Percentiles rank a stretch among this genome's conserved stretches.
Evolutionary conservation across 2,329 filamentous ascomycete genomes (phyloP).

Genomic region (Aspergillus cejpii): DNA sequence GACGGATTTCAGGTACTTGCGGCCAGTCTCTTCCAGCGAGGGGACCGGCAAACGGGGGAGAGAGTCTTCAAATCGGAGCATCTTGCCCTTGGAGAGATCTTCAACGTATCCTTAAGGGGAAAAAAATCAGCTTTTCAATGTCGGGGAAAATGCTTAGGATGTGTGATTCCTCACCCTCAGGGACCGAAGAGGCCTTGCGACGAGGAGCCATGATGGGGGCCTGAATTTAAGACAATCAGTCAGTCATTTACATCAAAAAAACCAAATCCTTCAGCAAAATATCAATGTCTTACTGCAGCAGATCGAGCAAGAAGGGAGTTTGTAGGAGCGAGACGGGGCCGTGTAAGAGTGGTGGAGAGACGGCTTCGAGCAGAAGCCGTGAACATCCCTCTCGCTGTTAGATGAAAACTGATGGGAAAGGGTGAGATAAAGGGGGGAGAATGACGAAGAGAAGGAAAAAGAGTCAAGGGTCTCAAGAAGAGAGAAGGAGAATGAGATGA

Average conservation of each 20-base stretch:
- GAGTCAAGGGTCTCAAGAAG: slow-evolving; percentile 2
- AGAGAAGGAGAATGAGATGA: slow-evolving; percentile 7
- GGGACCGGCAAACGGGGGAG: slow-evolving; percentile 58
- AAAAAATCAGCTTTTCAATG: neutral
- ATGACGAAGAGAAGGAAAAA: slow-evolving; percentile 8
- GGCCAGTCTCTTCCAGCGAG: slow-evolving; percentile 57
- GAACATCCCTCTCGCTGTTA: slow-evolving; percentile 37
- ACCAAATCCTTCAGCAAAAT: neutral
- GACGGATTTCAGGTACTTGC: slow-evolving; percentile 60
- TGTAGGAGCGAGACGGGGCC: slow-evolving; percentile 33
- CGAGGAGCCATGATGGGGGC: slow-evolving; percentile 37
- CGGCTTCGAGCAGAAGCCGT: slow-evolving; percentile 40
- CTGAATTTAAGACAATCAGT: slow-evolving; percentile 19
- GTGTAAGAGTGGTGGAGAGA: slow-evolving; percentile 36
- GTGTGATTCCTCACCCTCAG: slow-evolving; percentile 39
- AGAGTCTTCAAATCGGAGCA: slow-evolving; percentile 62
- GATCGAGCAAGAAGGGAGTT: slow-evolving; percentile 30
- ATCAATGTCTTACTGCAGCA: slow-evolving; percentile 24
- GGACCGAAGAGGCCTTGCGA: slow-evolving; percentile 41
- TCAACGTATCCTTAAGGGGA: slow-evolving; percentile 54
- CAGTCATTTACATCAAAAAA: slow-evolving; percentile 5
- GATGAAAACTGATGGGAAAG: slow-evolving; percentile 7
- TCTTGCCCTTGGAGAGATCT: slow-evolving; percentile 56
- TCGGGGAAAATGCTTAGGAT: neutral
- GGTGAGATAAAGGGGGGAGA: slow-evolving; percentile 8